These are phyloP conservation scores for Leptographium flavum DNA, from an alignment of 2,329 filamentous ascomycete genomes.

Conservation along the genomic window DNA sequence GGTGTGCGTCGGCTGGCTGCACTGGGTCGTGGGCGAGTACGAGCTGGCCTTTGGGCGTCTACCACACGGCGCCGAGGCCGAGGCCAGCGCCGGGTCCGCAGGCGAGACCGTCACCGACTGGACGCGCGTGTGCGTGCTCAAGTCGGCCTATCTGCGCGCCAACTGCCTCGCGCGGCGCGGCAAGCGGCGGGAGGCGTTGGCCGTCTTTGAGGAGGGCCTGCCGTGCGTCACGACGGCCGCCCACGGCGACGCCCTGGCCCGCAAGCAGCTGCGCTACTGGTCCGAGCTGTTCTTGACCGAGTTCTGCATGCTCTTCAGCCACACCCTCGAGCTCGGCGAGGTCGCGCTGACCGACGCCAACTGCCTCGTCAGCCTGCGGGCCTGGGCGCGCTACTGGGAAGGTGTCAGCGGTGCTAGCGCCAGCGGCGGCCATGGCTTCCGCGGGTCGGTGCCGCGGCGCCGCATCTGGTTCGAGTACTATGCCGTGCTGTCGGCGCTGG, in stretches of 20 bases:
- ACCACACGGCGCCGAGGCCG: slow-evolving; percentile 43
- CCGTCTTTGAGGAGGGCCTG: slow-evolving; percentile 51
- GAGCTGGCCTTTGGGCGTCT: slow-evolving; percentile 44
- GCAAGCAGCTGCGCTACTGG: slow-evolving; percentile 61
- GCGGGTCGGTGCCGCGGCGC: slow-evolving; percentile 45
- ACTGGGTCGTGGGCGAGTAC: slow-evolving; percentile 64
- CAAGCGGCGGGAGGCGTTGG: slow-evolving; percentile 43
- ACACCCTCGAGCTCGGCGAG: slow-evolving; percentile 37
- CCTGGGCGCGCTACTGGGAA: slow-evolving; percentile 61
- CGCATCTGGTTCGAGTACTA: slow-evolving; percentile 82
- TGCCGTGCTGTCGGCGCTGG: slow-evolving; percentile 57
- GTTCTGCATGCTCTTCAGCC: slow-evolving; percentile 54
- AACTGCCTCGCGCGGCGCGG: slow-evolving; percentile 39
- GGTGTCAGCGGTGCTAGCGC: slow-evolving; percentile 26
- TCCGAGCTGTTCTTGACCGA: slow-evolving; percentile 64
- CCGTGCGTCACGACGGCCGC: slow-evolving; percentile 44
- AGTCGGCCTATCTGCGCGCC: slow-evolving; percentile 65
- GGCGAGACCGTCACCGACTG: slow-evolving; percentile 45
- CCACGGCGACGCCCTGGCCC: slow-evolving; percentile 35
- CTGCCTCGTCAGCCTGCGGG: slow-evolving; percentile 42
- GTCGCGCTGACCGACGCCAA: slow-evolving; percentile 35
- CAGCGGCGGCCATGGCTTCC: slow-evolving; percentile 46
- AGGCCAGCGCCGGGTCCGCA: slow-evolving; percentile 35
- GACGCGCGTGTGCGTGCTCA: slow-evolving; percentile 71
- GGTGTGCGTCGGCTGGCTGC: slow-evolving; percentile 72